Evolutionary conservation across 176 grass and related monocot species (phyloP).

Genomic region (Musa schizocarpa): DNA sequence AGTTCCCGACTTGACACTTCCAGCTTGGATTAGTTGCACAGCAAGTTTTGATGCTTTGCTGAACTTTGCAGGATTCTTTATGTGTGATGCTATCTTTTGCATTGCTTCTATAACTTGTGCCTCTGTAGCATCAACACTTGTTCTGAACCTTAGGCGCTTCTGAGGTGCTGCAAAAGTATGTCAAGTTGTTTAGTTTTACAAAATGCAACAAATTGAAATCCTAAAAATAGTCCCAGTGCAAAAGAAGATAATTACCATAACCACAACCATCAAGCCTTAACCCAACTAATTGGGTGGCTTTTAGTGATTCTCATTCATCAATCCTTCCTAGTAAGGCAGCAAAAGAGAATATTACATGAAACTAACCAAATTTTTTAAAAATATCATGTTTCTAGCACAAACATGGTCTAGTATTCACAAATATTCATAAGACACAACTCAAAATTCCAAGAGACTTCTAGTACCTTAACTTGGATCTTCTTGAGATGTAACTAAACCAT

Average conservation of each 20-base stretch:
- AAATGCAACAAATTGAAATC: neutral
- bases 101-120: constrained; percentile 78
- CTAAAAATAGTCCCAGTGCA: neutral
- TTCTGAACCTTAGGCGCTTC: constrained; percentile 81
- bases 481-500: neutral
- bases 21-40: constrained; percentile 66
- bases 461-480: neutral
- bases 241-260: constrained; percentile 6
- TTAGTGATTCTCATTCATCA: constrained; percentile 2
- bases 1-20: constrained; percentile 76
- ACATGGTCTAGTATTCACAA: neutral
- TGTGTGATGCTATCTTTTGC: constrained; percentile 87
- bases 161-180: constrained; percentile 31
- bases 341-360: neutral
- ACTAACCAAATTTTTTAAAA: neutral
- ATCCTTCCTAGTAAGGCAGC: neutral
- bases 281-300: neutral
- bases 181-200: neutral
- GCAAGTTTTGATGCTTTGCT: constrained; percentile 87
- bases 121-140: constrained; percentile 72
- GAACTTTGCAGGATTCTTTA: constrained; percentile 83
- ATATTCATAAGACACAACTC: neutral
- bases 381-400: neutral
- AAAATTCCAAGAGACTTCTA: neutral
- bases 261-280: constrained; percentile 11